Evolutionary conservation across 2,329 filamentous ascomycete genomes (phyloP), one percentile per base, ranked within the genome.

Genomic region (Aspergillus sp.): DNA sequence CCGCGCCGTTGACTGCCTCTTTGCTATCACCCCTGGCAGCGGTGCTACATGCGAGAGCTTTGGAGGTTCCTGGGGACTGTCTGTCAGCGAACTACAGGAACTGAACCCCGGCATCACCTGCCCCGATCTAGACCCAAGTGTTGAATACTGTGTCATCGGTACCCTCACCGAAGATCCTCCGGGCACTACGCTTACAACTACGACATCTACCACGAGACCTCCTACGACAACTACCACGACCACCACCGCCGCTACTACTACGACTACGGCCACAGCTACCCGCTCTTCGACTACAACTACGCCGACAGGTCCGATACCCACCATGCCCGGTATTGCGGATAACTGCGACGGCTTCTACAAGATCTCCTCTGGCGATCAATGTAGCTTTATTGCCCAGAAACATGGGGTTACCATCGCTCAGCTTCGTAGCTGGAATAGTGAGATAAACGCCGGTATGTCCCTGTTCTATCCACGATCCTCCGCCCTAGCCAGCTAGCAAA

Each of bases 91-190:
- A 19, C 43, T 64, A 22, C 17, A 64, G 45, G 1, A 22, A 31
- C 48, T 64, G 48, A 64, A 64, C 53, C 59, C 62, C 4, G 62
- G 56, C n/a, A 56, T 64, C 25, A 54, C 8, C 23, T 55, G 53
- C 31, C 57, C 57, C 3, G 31, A 47, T 54, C 49, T 60, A 4
- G 53, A 60, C 34, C 46, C 57, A 13, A 63, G 48, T 48, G 23
- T 54, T 43, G 45, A 9, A 31, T 63, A 60, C 54, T 63, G 61
- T 45, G 61, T 63, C 45, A 57, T 63, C 34, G 57, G 57, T 25
- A 63, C 57, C 17, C 57, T 63, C 34, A 63, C 25, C 34, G 50
- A 57, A 2, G 49, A 63, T 22, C 41, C 51, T 8, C 15, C 31
- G 17, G 22, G 23, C 15, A 49, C 54, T 8, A 52, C 48, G 4